Base-by-base conservation (phyloP, 257 asterid genomes). In the Voacanga thouarsii region DNA sequence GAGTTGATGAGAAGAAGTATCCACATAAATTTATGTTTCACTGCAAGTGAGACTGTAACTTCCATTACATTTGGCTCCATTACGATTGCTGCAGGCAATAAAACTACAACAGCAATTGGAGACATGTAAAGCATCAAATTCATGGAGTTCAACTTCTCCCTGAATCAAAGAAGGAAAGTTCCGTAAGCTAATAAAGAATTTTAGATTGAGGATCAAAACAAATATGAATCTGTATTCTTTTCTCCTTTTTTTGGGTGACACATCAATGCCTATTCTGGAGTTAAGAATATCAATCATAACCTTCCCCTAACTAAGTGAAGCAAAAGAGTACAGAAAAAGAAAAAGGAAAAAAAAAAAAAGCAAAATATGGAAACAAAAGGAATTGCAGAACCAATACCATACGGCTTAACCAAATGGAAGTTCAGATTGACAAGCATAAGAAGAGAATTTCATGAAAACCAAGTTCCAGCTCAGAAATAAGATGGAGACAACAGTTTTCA, bases 121-220 rank as follows among this genome's bases (percentile, higher is more conserved):
- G 99, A 87, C 99, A 94, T 94, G 56, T 92, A 94, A 72, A 94
- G 97, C 89, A 95, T 84, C 95, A 95, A 85, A 82, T 95, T 95
- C 98, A 95, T 92, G 56, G 99, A 95, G 90, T 95, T 95, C 88
- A 95, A 80, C 85, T 88, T 95, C 88, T 95, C 99, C 90, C 99
- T 94, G 89, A 82, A 84, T 72, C 77, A n/a, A 78, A 7, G 33
- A 71, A 18, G 45, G 19, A 59, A 63, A 81, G 15, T 8, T 53
- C 21, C 44, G 12, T 26, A 28, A 64, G 71, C 43, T 19, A 41
- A 39, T 7, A 16, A 23, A 41, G 30, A 44, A 37, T 0, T 33
- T 6, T 24, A 66, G 37, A 41, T 3, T 7, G 12, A 66, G 30
- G 10, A 44, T 53, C 57, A 3, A 51, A 51, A 51, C 57, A 51